Evolutionary conservation across 1,284 basidiomycete genomes (phyloP).

Genomic region (Porodaedalea pini): DNA sequence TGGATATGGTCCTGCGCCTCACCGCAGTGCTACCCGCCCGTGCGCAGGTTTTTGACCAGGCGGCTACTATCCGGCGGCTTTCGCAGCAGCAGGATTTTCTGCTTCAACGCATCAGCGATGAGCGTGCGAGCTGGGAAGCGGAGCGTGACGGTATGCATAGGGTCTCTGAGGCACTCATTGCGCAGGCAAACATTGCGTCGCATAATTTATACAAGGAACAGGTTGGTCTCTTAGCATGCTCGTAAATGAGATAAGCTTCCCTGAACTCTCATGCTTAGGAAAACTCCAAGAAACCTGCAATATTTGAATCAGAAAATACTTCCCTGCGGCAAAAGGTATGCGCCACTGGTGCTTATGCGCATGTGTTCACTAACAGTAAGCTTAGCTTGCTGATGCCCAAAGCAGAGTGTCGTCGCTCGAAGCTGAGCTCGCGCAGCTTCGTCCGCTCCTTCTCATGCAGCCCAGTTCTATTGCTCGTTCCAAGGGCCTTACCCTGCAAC

Average conservation of each 20-base stretch:
- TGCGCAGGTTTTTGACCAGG: constrained; percentile 56
- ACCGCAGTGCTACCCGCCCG: constrained; percentile 35
- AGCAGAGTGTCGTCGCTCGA: constrained; percentile 44
- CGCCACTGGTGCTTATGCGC: not conserved
- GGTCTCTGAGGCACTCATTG: constrained; percentile 58
- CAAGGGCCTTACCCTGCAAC: constrained; percentile 9
- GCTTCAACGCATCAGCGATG: constrained; percentile 46
- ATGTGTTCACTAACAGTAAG: constrained; percentile 2
- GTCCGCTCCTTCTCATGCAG: constrained; percentile 54
- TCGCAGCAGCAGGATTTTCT: constrained; percentile 57
- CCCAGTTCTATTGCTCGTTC: constrained; percentile 34
- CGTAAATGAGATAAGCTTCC: not conserved
- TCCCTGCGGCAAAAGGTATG: constrained; percentile 14
- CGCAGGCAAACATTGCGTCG: constrained; percentile 52
- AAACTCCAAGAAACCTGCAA: not conserved
- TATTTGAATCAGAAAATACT: constrained; percentile 16
- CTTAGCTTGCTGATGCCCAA: constrained; percentile 46
- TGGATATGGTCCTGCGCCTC: constrained; percentile 56
- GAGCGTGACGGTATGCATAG: constrained; percentile 60
- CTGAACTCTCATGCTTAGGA: not conserved
- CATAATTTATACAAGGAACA: constrained; percentile 39
- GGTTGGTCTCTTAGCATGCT: constrained; percentile 34
- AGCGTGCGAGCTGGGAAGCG: constrained; percentile 53
- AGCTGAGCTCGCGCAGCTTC: constrained; percentile 48
- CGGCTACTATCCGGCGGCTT: constrained; percentile 53